Base-by-base conservation (phyloP, 2,329 filamentous ascomycete genomes). In the Ampelomyces quisqualis region DNA sequence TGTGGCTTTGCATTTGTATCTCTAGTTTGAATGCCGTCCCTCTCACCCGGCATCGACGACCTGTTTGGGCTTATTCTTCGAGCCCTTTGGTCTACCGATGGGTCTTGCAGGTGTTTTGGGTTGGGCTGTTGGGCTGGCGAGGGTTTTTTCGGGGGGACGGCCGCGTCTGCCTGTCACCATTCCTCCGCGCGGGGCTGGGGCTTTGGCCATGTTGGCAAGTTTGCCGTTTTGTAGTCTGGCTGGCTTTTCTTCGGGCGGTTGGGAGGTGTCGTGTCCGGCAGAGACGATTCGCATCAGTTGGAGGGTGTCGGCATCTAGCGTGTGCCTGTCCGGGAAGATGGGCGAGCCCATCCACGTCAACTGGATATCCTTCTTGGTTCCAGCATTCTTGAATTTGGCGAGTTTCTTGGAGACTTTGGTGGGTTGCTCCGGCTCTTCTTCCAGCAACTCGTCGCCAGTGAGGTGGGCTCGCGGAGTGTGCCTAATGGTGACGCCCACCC, bases 401-500 rank as follows among this genome's bases (percentile, higher is more conserved):
- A 24, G 4, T 7, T 23, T 26, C 8, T 23, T 5, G 11, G 21
- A 11, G 15, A 11, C 11, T 14, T 10, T 15, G n/a, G n/a, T 7
- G 13, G 4, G 20, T 11, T 26, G 13, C 22, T 21, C 36, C 35
- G 28, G 33, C 51, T 45, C 23, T 32, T 43, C 21, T 31, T 29
- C 28, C 10, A 11, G 9, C 4, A 10, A 9, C 23, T 26, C 23
- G 23, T 24, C 22, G 38, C 42, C 26, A 13, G 26, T 6, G 31
- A 19, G 13, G 34, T 22, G 8, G 21, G 18, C 26, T 19, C 42
- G 36, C 15, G 59, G 58, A 2, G 56, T 60, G 31, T 70, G 61
- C 17, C 65, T 49, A 11, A 65, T 21, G 1, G 59, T 64, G 14
- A 70, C 67, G 6, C 67, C 66, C 14, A 70, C 51, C 4, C 81